Evolutionary conservation across 441 rosid genomes (phyloP).

Genomic region (Pelargonium australe): DNA sequence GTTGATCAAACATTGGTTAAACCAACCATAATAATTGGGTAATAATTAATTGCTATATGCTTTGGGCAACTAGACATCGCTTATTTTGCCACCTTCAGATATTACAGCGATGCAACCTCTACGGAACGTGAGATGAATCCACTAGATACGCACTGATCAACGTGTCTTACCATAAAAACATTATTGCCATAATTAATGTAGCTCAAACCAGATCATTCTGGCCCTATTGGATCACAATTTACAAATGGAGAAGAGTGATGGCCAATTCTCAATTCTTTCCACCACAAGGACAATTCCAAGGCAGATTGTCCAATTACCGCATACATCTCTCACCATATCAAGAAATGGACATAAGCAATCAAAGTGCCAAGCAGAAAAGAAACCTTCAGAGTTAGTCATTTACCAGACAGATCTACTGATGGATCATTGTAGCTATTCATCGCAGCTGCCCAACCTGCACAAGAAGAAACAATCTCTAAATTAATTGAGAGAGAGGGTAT

Average conservation of each 20-base stretch:
- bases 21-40: neutral
- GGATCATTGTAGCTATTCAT: constrained; percentile 36
- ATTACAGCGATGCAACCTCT: neutral
- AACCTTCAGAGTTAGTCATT: constrained; percentile 17
- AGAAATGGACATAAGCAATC: neutral
- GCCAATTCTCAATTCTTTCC: too few relatives aligned
- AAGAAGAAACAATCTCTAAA: constrained; percentile 14
- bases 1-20: neutral
- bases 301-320: neutral
- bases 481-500: too few relatives aligned
- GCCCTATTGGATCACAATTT: neutral
- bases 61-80: neutral
- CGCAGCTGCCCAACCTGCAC: constrained; percentile 54
- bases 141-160: neutral
- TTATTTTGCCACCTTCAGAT: neutral
- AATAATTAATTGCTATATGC: neutral
- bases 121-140: neutral
- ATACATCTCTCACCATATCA: neutral
- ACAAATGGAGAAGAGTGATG: neutral
- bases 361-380: neutral
- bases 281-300: too few relatives aligned
- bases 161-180: neutral
- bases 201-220: neutral
- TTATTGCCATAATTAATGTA: neutral
- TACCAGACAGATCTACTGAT: constrained; percentile 52